Conservation (phyloP, 768 basidiomycete species). For the Russula lepida region DNA sequence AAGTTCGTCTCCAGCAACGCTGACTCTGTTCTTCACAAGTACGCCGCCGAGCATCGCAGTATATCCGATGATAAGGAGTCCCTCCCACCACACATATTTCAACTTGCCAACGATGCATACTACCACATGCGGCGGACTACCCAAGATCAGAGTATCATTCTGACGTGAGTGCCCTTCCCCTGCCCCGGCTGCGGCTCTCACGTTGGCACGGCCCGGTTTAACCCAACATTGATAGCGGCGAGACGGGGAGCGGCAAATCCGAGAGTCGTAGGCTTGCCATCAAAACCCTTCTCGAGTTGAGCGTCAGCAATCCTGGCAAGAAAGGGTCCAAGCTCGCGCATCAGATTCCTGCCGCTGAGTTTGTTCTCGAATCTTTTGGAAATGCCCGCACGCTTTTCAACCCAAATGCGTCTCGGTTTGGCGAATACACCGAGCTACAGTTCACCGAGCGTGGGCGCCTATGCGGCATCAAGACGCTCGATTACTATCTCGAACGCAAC, state of each 20-base stretch:
- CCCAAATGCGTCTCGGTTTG: slow-evolving; percentile 92
- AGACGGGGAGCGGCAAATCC: slow-evolving; percentile 90
- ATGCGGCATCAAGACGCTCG: slow-evolving; percentile 86
- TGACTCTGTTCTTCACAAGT: slow-evolving; percentile 77
- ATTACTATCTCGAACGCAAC: slow-evolving; percentile 91
- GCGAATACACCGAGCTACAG: slow-evolving; percentile 96
- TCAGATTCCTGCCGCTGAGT: slow-evolving; percentile 89
- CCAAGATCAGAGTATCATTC: slow-evolving; percentile 85
- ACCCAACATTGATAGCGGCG: slow-evolving; percentile 48
- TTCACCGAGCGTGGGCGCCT: slow-evolving; percentile 89
- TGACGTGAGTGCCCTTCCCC: slow-evolving; percentile 49
- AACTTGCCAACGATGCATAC: slow-evolving; percentile 84
- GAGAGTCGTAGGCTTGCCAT: slow-evolving; percentile 86
- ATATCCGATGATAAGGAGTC: slow-evolving; percentile 51
- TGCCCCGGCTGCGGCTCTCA: neutral
- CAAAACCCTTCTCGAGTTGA: slow-evolving; percentile 86
- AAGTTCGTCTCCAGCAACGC: slow-evolving; percentile 80
- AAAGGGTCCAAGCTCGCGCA: slow-evolving; percentile 82
- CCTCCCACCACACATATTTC: slow-evolving; percentile 84
- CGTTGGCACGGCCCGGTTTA: neutral
- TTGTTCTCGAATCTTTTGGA: slow-evolving; percentile 92
- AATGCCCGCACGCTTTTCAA: slow-evolving; percentile 89
- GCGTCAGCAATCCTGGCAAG: slow-evolving; percentile 82
- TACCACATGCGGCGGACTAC: slow-evolving; percentile 93
- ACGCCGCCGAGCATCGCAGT: slow-evolving; percentile 79